These are phyloP conservation scores for Rhexocercosporidium sp. DNA, from an alignment of 2,329 filamentous ascomycete genomes.

Conservation along the genomic window DNA sequence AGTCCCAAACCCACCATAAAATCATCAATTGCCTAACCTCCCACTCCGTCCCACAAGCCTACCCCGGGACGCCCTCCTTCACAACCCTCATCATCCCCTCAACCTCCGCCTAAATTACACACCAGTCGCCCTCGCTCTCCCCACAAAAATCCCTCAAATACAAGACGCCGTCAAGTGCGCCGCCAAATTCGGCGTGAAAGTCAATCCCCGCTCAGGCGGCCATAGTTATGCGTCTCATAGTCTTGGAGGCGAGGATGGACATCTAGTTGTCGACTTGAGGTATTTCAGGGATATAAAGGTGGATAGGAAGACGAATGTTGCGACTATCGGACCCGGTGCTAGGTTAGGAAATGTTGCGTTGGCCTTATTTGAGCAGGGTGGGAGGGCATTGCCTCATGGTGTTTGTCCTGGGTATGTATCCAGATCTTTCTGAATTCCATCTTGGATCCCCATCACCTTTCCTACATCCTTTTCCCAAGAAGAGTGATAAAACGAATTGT, in stretches of 20 bases:
- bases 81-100: background rate
- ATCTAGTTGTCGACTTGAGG: conserved; percentile 58
- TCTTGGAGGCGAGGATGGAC: conserved; percentile 55
- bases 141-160: conserved; percentile 39
- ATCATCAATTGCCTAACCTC: background rate
- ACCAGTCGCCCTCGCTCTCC: conserved; percentile 14
- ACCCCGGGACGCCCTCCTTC: background rate
- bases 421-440: too few species aligned
- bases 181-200: conserved; percentile 46
- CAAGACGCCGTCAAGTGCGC: conserved; percentile 54
- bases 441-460: too few species aligned
- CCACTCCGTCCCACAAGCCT: background rate
- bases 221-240: conserved; percentile 57
- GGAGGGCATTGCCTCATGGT: conserved; percentile 48
- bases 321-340: conserved; percentile 46
- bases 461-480: too few species aligned
- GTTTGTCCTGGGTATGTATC: conserved; percentile 46
- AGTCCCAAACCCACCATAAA: background rate
- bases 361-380: conserved; percentile 43
- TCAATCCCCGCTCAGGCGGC: conserved; percentile 57
- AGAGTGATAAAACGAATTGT: too few species aligned
- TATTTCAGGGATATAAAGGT: conserved; percentile 59
- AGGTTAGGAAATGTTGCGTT: conserved; percentile 51
- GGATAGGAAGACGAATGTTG: conserved; percentile 42
- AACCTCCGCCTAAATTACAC: conserved; percentile 31